phyloP scores from a whole-genome alignment of 139 green algal species.

The Picochlorum sp. region DNA sequence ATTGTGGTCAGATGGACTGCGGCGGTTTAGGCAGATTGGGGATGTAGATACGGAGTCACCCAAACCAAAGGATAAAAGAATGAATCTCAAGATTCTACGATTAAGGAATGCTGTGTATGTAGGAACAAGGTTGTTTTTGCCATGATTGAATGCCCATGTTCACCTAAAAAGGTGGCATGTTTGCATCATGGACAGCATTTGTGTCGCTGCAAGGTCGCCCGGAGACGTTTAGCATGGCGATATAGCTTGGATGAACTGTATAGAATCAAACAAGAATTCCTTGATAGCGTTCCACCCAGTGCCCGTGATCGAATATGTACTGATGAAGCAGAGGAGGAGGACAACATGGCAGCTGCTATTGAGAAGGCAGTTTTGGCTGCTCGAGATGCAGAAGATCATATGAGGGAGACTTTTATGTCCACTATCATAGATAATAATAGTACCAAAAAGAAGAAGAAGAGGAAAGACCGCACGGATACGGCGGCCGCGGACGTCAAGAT shows the following conservation, averaged over 20 bases:
- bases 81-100: not conserved
- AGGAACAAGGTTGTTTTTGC: constrained; percentile 29
- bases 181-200: constrained; percentile 47
- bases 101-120: constrained; percentile 44
- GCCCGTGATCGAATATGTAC: too few species aligned
- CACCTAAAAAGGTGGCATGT: constrained; percentile 40
- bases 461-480: not conserved
- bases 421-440: not conserved
- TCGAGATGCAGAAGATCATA: too few species aligned
- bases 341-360: constrained; percentile 7
- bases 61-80: not conserved
- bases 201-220: constrained; percentile 53
- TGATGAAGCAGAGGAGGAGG: constrained; percentile 5
- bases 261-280: not conserved
- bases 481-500: too few species aligned
- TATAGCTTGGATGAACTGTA: not conserved
- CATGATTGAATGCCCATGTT: constrained; percentile 57
- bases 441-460: not conserved
- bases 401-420: not conserved
- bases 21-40: not conserved
- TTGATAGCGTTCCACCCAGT: too few species aligned
- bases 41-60: not conserved
- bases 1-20: constrained; percentile 40
- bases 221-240: not conserved
- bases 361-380: too few species aligned